A percentile compares a stretch with the other conserved stretches of the same genome.
These are phyloP conservation scores for Chloropicon primus DNA, from an alignment of 139 green algal species.

Conservation along the genomic window DNA sequence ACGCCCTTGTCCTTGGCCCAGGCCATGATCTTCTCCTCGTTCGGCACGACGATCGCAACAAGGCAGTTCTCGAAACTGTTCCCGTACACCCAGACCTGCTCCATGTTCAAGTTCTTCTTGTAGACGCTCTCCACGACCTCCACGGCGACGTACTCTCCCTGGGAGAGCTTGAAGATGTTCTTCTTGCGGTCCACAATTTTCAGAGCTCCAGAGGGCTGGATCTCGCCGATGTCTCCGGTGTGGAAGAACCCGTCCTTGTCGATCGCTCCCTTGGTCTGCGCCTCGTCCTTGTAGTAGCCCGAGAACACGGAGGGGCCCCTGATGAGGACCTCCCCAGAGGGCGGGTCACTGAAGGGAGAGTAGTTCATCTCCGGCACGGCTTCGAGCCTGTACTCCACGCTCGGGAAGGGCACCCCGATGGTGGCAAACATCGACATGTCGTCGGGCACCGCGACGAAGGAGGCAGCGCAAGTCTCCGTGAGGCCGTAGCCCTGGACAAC, in stretches of 20 bases:
- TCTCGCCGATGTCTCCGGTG: constrained; percentile 84
- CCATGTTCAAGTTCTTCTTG: constrained; percentile 59
- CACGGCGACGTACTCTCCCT: constrained; percentile 92
- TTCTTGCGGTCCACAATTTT: constrained; percentile 95
- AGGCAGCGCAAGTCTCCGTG: constrained; percentile 76
- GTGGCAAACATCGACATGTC: constrained; percentile 38
- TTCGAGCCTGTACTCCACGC: constrained; percentile 63
- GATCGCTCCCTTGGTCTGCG: constrained; percentile 60
- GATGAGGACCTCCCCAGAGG: constrained; percentile 70
- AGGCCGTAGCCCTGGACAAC: constrained; percentile 80
- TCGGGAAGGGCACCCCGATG: constrained; percentile 61
- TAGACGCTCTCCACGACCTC: constrained; percentile 88
- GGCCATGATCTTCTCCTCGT: constrained; percentile 48
- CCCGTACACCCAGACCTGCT: constrained; percentile 87
- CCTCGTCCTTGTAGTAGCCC: constrained; percentile 87
- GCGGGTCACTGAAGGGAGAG: constrained; percentile 56
- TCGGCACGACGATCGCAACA: constrained; percentile 81
- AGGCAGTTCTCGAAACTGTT: constrained; percentile 79
- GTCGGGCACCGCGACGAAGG: constrained; percentile 33
- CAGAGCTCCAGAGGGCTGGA: constrained; percentile 54
- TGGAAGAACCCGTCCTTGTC: constrained; percentile 89
- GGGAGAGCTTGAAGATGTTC: constrained; percentile 98
- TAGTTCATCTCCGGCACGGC: constrained; percentile 94
- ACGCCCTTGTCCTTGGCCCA: constrained; percentile 45
- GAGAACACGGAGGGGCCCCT: constrained; percentile 60